phyloP scores from a whole-genome alignment of 371 early-diverging fungal species.

The Dichotomocladium elegans region DNA sequence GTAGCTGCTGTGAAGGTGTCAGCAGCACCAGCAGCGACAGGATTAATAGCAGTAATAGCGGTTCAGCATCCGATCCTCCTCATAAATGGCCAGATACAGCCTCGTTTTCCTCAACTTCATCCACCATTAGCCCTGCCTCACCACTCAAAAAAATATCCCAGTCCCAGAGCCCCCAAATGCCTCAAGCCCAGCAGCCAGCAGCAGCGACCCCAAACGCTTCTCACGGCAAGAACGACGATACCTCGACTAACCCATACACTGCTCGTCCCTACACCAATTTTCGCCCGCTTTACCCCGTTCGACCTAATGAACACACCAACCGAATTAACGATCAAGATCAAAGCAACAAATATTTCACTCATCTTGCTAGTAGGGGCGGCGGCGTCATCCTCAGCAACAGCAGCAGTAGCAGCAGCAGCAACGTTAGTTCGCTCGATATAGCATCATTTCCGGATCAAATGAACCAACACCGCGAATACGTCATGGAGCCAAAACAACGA shows the following conservation, averaged over 20 bases:
- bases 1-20: conserved; percentile 15
- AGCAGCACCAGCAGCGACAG: neutral
- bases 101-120: conserved; percentile 10
- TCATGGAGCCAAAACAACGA: conserved; percentile 41
- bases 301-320: too few species aligned
- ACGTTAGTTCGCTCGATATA: neutral
- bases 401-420: neutral
- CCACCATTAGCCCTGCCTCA: conserved; percentile 8
- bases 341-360: neutral
- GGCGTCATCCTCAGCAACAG: too few species aligned
- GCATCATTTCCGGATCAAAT: neutral
- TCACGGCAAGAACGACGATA: conserved; percentile 6
- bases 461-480: conserved; percentile 2
- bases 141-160: conserved; percentile 21
- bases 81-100: conserved; percentile 23
- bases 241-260: conserved; percentile 25
- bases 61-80: neutral
- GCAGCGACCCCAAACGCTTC: neutral
- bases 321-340: neutral
- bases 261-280: conserved; percentile 32
- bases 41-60: neutral
- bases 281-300: conserved; percentile 23
- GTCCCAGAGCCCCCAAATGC: conserved; percentile 22
- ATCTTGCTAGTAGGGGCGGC: too few species aligned
- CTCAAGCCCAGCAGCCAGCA: neutral